These are phyloP conservation scores for Sanghuangporus baumii DNA, from an alignment of 1,284 basidiomycete species.

Conservation along the genomic window DNA sequence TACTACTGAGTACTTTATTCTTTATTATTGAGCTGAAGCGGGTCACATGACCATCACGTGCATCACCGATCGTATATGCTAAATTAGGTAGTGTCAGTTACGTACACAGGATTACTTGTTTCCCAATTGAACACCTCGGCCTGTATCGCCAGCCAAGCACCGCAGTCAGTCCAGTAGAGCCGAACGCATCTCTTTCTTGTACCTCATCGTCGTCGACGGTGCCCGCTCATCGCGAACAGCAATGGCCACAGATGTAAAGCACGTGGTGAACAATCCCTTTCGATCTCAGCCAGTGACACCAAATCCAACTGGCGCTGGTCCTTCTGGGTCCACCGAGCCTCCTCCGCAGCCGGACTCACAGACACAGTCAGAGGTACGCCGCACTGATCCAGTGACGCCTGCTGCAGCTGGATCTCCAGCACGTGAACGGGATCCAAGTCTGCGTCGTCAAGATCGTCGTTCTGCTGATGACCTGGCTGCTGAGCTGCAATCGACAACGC, in stretches of 20 bases:
- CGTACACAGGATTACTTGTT: neutral
- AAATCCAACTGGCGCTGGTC: constrained; percentile 21
- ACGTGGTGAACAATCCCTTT: constrained; percentile 27
- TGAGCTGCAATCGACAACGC: constrained; percentile 10
- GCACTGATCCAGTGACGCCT: neutral
- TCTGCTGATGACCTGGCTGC: constrained; percentile 6
- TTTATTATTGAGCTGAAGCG: neutral
- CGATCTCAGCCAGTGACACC: constrained; percentile 25
- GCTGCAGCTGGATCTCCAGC: neutral
- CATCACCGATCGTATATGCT: neutral
- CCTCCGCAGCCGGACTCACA: constrained; percentile 6
- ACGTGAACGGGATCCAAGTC: neutral
- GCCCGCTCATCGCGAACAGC: neutral
- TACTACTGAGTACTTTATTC: too few species aligned
- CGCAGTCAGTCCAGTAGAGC: neutral
- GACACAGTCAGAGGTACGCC: neutral
- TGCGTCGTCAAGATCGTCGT: neutral
- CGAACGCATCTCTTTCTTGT: neutral
- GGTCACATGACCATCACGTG: neutral
- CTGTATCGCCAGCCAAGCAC: neutral
- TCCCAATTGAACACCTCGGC: neutral
- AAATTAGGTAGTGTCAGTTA: neutral
- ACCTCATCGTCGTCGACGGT: neutral
- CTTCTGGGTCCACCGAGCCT: neutral
- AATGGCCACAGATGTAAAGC: constrained; percentile 8